Evolutionary conservation across 2,329 filamentous ascomycete species (phyloP), one percentile per base, ranked within the genome.

Genomic region (Phaeophleospora eucalypticola): DNA sequence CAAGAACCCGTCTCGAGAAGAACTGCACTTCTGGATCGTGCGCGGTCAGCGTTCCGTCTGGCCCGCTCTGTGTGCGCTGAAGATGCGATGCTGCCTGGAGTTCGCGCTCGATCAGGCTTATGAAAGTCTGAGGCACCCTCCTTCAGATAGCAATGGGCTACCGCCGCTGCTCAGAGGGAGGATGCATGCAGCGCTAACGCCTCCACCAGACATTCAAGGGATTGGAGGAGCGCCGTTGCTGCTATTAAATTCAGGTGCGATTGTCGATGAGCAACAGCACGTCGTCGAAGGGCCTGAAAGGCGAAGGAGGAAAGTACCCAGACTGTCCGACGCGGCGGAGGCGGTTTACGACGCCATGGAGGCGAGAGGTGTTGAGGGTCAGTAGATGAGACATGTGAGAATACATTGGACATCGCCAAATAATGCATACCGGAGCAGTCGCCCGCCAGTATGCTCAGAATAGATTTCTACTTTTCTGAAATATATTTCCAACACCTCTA

Each of bases 21-120:
- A 81, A 7, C 71, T 96, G 3, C 82, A 88, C 48, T 86, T 91
- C 58, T 96, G 90, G 91, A 89, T 94, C 44, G 68, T 83, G 24
- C 78, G 85, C 45, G 91, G 91, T 1, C 91, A 97, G 68, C 74
- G 83, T 52, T 90, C 87, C 56, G 89, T 95, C 0, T 97, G 91
- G 90, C 91, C 90, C 0, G 87, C 89, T 2, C 81, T 95, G 2
- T 83, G 83, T 24, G 88, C 89, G 12, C 69, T 97, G 51, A 84
- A 85, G 58, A 83, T 95, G 4, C 75, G 91, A 4, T 93, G 88
- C 66, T 85, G 84, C 3, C 79, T 97, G 6, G 91, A 97, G 67
- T 84, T 89, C 45, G 89, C 95, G 64, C 74, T 97, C 9, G 90
- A 96, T 65, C 75, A 83, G 38, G 86, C 87, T 0, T 96, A 95